Conservation (phyloP, 257 asterid genomes). For the Solanum chmielewskii region DNA sequence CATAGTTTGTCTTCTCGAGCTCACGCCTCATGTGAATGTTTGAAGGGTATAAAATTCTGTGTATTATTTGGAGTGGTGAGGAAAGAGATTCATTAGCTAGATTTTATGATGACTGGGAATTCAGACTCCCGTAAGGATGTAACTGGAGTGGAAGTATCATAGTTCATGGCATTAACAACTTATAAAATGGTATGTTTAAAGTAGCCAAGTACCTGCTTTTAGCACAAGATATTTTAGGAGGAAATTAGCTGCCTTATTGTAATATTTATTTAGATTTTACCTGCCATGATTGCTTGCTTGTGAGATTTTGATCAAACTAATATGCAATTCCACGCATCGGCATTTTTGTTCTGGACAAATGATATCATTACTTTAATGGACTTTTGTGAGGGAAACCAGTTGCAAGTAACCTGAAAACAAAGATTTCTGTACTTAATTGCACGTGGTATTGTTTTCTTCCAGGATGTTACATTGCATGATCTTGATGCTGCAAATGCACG, state of each 20-base stretch:
- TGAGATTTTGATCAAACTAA: not conserved
- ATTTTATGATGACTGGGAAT: too few species aligned
- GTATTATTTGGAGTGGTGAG: not conserved
- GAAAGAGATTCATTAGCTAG: not conserved
- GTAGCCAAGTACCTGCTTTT: not conserved
- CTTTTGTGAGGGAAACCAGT: not conserved
- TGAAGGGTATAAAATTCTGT: not conserved
- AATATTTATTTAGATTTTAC: not conserved
- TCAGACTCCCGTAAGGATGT: not conserved
- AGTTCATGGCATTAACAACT: not conserved
- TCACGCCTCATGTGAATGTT: not conserved
- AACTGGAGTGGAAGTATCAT: not conserved
- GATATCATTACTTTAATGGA: not conserved
- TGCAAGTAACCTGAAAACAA: not conserved
- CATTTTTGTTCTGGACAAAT: not conserved
- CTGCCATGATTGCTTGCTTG: not conserved
- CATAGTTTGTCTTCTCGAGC: not conserved
- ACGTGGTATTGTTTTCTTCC: not conserved
- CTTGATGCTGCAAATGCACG: conserved; percentile 97
- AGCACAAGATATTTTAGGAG: not conserved
- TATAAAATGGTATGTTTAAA: not conserved
- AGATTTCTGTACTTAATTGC: not conserved
- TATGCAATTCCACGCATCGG: not conserved
- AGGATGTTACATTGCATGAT: conserved; percentile 67
- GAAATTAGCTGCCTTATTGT: not conserved